phyloP scores from a whole-genome alignment of 768 basidiomycete genomes.

The Lentinula detonsa region DNA sequence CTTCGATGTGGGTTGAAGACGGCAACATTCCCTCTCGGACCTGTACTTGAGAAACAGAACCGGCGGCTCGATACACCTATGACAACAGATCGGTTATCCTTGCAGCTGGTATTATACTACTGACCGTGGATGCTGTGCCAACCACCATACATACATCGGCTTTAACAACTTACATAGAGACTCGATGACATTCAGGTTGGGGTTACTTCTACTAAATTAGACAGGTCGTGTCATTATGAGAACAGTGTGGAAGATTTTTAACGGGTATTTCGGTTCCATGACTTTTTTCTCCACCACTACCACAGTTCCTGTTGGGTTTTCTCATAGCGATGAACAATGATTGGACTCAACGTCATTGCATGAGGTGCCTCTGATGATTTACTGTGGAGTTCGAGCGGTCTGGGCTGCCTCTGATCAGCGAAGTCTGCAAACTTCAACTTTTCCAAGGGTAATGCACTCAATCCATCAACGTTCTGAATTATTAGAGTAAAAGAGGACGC shows the following conservation, averaged over 20 bases:
- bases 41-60: slow-evolving; percentile 23
- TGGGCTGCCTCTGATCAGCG: background rate
- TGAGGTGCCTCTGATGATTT: slow-evolving; percentile 30
- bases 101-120: no score
- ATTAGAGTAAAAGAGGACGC: slow-evolving; percentile 41
- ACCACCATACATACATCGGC: slow-evolving; percentile 50
- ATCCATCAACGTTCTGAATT: slow-evolving; percentile 60
- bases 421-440: slow-evolving; percentile 11
- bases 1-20: slow-evolving; percentile 33
- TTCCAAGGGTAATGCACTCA: slow-evolving; percentile 24
- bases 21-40: slow-evolving; percentile 16
- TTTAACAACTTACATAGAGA: slow-evolving; percentile 9
- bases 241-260: slow-evolving; percentile 37
- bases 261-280: slow-evolving; percentile 31
- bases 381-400: slow-evolving; percentile 61
- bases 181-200: slow-evolving; percentile 32
- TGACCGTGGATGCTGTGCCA: slow-evolving; percentile 48
- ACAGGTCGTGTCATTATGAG: slow-evolving; percentile 34
- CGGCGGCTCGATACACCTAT: slow-evolving; percentile 30
- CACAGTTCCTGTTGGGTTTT: slow-evolving; percentile 32
- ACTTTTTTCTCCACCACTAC: slow-evolving; percentile 23
- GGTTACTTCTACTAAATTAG: background rate
- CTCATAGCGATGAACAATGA: slow-evolving; percentile 36
- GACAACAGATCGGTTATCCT: background rate
- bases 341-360: slow-evolving; percentile 38